Base-by-base conservation (phyloP, 2,329 filamentous ascomycete genomes). In the Mariannaea sp. region DNA sequence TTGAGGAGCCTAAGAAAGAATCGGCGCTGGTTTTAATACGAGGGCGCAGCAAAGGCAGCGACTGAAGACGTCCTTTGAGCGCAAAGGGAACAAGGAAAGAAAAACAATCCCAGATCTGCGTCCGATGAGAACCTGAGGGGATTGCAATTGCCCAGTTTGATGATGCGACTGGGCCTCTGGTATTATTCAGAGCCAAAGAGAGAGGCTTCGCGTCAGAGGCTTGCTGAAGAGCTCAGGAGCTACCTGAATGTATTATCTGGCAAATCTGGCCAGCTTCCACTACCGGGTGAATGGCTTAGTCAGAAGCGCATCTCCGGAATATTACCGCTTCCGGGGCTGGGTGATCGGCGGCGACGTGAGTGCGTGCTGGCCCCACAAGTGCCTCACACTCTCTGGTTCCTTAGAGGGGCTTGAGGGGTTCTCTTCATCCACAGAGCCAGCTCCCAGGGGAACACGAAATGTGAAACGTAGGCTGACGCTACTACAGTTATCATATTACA, bases 261-360 rank as follows among this genome's bases (percentile, higher is more conserved):
- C 60, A 55, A 59, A 55, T 49, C 49, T 55, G 61, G 38, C 14
- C 19, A 42, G n/a, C n/a, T n/a, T n/a, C n/a, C n/a, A n/a, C n/a
- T n/a, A n/a, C n/a, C n/a, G n/a, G n/a, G n/a, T 54, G 45, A 55
- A 57, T 19, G 49, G 64, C 62, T 66, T 63, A 66, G 61, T 67
- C 61, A 66, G 59, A 44, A 45, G 50, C 5, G 13, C 13, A n/a
- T 5, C 12, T 43, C 53, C 59, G 53, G 48, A 56, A 59, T 24
- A 63, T 58, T 48, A 26, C 49, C 39, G 40, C 36, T 38, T n/a
- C n/a, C n/a, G n/a, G n/a, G n/a, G n/a, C n/a, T n/a, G n/a, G n/a
- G n/a, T n/a, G n/a, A n/a, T n/a, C n/a, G n/a, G n/a, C n/a, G n/a
- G n/a, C n/a, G n/a, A n/a, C n/a, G n/a, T n/a, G n/a, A n/a, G n/a